Evolutionary conservation across 805 yeast species (phyloP).

Genomic region (Maudiozyma pseudohumilis): DNA sequence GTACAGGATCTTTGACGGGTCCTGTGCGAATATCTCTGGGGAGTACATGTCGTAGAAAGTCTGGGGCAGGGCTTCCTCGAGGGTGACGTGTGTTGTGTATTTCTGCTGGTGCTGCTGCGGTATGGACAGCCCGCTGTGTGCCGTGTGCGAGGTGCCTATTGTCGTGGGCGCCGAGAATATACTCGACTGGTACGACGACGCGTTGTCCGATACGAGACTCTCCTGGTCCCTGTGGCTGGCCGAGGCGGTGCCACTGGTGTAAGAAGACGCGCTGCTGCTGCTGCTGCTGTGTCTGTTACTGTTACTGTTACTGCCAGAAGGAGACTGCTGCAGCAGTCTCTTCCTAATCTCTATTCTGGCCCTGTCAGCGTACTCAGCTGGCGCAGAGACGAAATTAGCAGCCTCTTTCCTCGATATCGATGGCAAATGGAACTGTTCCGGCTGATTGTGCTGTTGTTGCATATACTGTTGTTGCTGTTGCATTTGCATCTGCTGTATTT

Average conservation of each 20-base stretch:
- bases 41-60: conserved; percentile 47
- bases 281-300: background rate
- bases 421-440: conserved; percentile 2
- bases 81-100: conserved; percentile 20
- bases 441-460: conserved; percentile 2
- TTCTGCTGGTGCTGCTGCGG: conserved; percentile 6
- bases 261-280: background rate
- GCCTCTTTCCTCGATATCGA: conserved; percentile 6
- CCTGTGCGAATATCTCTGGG: conserved; percentile 39
- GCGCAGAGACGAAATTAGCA: conserved; percentile 26
- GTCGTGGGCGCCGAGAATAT: conserved; percentile 23
- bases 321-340: conserved; percentile 13
- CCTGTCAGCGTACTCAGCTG: conserved; percentile 28
- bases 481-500: background rate
- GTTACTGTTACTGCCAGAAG: background rate
- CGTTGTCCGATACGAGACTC: conserved; percentile 15
- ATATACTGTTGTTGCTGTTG: conserved; percentile 2
- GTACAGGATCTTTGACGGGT: conserved; percentile 33
- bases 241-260: background rate
- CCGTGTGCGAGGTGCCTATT: conserved; percentile 10
- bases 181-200: conserved; percentile 20
- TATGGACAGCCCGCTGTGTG: conserved; percentile 7
- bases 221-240: background rate
- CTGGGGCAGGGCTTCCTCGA: conserved; percentile 45
- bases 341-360: conserved; percentile 29